phyloP scores from a whole-genome alignment of 495 filamentous ascomycete species.

The Aspergillus affinis region DNA sequence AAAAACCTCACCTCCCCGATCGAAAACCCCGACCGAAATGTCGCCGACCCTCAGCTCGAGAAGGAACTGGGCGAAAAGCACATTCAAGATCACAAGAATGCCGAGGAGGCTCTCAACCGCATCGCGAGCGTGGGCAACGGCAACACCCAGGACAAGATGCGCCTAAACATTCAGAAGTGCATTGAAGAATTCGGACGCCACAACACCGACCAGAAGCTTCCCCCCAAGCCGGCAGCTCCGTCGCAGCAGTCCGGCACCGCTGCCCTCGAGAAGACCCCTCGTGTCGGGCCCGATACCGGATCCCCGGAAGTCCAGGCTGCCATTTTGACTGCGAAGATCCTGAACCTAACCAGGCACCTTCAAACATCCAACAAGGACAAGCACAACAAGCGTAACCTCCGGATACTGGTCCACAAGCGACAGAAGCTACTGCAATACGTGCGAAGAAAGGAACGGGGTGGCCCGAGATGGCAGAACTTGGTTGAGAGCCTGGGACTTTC shows the following conservation, averaged over 20 bases:
- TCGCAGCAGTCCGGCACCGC: conserved; percentile 25
- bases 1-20: conserved; percentile 60
- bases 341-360: conserved; percentile 65
- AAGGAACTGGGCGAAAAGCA: conserved; percentile 31
- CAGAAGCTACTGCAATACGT: conserved; percentile 87
- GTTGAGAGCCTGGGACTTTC: conserved; percentile 79
- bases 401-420: conserved; percentile 80
- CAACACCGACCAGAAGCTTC: conserved; percentile 71
- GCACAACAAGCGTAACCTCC: conserved; percentile 88
- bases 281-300: conserved; percentile 86
- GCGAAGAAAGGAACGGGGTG: conserved; percentile 84
- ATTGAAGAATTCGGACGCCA: conserved; percentile 89
- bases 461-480: conserved; percentile 82
- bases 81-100: conserved; percentile 33
- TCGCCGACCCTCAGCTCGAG: conserved; percentile 46
- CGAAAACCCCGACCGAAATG: conserved; percentile 29
- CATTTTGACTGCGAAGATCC: conserved; percentile 94
- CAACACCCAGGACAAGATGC: conserved; percentile 69
- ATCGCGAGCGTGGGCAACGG: conserved; percentile 75
- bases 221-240: conserved; percentile 49
- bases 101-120: conserved; percentile 64
- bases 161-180: conserved; percentile 78
- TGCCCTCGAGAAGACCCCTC: conserved; percentile 53
- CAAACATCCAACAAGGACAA: conserved; percentile 68
- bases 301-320: conserved; percentile 94